Conservation (phyloP, 2,329 filamentous ascomycete species). For the Setomelanomma holmii region DNA sequence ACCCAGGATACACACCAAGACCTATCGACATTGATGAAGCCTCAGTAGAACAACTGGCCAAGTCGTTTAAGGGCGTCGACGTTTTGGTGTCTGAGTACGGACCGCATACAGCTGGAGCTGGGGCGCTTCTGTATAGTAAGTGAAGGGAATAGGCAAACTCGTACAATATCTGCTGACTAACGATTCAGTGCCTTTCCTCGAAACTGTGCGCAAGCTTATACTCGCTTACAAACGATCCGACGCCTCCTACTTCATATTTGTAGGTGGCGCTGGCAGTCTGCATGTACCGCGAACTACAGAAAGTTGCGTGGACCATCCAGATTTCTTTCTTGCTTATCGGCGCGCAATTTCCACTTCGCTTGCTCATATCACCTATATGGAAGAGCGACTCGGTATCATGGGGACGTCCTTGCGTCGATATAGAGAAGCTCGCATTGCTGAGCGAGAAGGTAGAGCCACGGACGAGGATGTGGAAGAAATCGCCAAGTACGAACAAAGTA, state of each 20-base stretch:
- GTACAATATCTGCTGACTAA: background rate
- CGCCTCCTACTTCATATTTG: constrained; percentile 43
- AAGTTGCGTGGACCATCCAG: constrained; percentile 39
- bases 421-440: constrained; percentile 33
- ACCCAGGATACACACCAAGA: constrained; percentile 37
- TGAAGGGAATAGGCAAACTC: background rate
- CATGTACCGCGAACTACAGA: constrained; percentile 32
- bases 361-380: constrained; percentile 45
- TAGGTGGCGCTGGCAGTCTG: constrained; percentile 44
- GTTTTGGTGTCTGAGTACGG: constrained; percentile 45
- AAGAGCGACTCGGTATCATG: constrained; percentile 42
- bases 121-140: constrained; percentile 41
- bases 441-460: constrained; percentile 19
- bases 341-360: constrained; percentile 44
- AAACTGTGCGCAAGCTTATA: constrained; percentile 43
- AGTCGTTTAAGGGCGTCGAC: constrained; percentile 36
- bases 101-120: constrained; percentile 38
- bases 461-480: constrained; percentile 22
- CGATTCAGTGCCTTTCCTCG: constrained; percentile 42
- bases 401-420: constrained; percentile 34
- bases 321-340: constrained; percentile 45
- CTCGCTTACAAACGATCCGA: constrained; percentile 37
- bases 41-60: constrained; percentile 32
- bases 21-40: constrained; percentile 34
- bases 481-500: constrained; percentile 29